Percentiles rank a stretch among this genome's conserved stretches.
phyloP scores from a whole-genome alignment of 108 stramenopile genomes.

The Skeletonema potamos region DNA sequence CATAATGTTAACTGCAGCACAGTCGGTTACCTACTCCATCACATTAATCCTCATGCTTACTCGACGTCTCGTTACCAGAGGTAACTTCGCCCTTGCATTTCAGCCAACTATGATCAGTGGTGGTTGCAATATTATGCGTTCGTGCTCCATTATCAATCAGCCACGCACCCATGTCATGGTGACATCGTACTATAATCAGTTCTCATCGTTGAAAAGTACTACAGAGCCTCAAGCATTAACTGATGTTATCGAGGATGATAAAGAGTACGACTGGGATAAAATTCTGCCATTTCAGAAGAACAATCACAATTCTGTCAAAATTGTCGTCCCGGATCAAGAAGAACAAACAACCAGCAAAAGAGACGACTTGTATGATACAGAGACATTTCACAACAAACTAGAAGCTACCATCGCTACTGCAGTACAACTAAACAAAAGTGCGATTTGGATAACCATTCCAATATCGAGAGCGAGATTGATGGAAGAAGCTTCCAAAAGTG shows the following conservation, averaged over 20 bases:
- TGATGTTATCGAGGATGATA: neutral
- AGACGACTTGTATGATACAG: constrained; percentile 20
- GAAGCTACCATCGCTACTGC: constrained; percentile 47
- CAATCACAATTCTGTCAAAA: constrained; percentile 63
- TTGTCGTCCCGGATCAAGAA: constrained; percentile 48
- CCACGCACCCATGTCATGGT: neutral
- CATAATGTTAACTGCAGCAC: neutral
- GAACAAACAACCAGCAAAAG: neutral
- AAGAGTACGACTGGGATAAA: constrained; percentile 22
- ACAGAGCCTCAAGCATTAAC: neutral
- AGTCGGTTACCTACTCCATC: neutral
- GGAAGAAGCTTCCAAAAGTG: constrained; percentile 44
- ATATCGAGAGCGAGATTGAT: constrained; percentile 60
- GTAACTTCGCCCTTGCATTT: neutral
- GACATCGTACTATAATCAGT: neutral
- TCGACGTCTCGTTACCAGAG: neutral
- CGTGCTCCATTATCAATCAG: neutral
- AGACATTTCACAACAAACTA: constrained; percentile 45
- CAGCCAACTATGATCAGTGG: neutral
- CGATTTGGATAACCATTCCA: constrained; percentile 72
- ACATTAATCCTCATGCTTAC: neutral
- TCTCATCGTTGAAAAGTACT: neutral
- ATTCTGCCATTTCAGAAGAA: constrained; percentile 57
- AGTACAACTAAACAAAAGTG: constrained; percentile 48
- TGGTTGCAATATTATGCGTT: neutral